Percentiles rank a stretch among this genome's conserved stretches.
phyloP scores from a whole-genome alignment of 768 basidiomycete species.

The Psilocybe azurescens region DNA sequence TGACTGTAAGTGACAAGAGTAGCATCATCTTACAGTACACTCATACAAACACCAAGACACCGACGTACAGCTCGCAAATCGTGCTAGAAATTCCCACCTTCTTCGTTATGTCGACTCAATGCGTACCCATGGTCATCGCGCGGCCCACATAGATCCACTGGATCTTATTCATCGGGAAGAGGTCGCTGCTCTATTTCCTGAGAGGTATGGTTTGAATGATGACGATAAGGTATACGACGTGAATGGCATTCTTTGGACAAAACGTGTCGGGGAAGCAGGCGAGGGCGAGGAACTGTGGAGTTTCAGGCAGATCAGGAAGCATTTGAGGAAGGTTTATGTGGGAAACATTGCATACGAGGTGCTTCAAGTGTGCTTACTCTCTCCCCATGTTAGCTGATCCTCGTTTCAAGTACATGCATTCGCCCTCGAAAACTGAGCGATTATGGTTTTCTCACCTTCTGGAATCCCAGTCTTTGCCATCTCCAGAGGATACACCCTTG shows the following conservation, averaged over 20 bases:
- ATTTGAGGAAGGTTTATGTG: slow-evolving; percentile 78
- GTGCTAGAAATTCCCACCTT: slow-evolving; percentile 70
- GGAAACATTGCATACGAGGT: slow-evolving; percentile 87
- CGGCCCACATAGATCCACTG: slow-evolving; percentile 86
- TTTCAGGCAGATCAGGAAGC: slow-evolving; percentile 70
- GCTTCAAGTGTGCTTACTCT: slow-evolving; percentile 9
- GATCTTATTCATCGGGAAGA: slow-evolving; percentile 88
- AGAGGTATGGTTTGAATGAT: slow-evolving; percentile 75
- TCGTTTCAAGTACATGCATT: slow-evolving; percentile 73
- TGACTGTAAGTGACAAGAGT: slow-evolving; percentile 60
- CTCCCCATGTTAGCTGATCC: not conserved
- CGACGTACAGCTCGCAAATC: slow-evolving; percentile 65
- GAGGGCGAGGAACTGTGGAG: slow-evolving; percentile 57
- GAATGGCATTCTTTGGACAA: slow-evolving; percentile 84
- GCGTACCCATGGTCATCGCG: slow-evolving; percentile 84
- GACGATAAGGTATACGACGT: slow-evolving; percentile 63
- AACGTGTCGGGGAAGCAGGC: slow-evolving; percentile 41
- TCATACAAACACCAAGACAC: slow-evolving; percentile 52
- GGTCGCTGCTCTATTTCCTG: slow-evolving; percentile 73
- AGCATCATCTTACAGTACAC: not conserved
- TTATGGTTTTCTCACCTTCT: slow-evolving; percentile 90
- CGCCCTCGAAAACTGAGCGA: slow-evolving; percentile 82
- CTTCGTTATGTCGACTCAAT: slow-evolving; percentile 90
- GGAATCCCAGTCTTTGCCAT: slow-evolving; percentile 60
- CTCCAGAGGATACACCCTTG: slow-evolving; percentile 36